Conservation (phyloP, 768 basidiomycete species). For the Cystoderma amianthinum region DNA sequence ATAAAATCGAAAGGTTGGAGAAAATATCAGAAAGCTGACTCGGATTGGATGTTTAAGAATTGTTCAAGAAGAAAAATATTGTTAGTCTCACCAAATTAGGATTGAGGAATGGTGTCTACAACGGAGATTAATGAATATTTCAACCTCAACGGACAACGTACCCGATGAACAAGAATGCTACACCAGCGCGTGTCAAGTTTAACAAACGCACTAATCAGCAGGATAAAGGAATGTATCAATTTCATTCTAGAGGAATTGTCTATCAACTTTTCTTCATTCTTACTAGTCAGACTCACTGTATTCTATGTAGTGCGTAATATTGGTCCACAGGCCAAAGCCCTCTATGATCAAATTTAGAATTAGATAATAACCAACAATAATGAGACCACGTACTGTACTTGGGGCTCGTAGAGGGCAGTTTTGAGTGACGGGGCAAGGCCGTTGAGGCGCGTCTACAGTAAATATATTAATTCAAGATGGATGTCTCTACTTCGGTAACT, state of each 20-base stretch:
- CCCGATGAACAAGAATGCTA: conserved; percentile 32
- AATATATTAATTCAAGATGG: not conserved
- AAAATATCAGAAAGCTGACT: conserved; percentile 35
- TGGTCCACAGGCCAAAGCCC: conserved; percentile 35
- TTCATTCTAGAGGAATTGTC: conserved; percentile 20
- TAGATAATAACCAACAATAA: too few relatives aligned
- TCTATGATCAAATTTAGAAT: conserved; percentile 10
- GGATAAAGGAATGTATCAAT: conserved; percentile 22
- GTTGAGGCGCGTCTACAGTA: conserved; percentile 26
- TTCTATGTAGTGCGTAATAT: conserved; percentile 22
- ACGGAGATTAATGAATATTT: not conserved
- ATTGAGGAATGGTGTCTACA: conserved; percentile 37
- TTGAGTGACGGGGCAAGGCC: conserved; percentile 26
- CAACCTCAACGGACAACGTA: conserved; percentile 9
- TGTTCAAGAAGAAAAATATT: not conserved
- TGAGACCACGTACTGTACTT: conserved; percentile 27
- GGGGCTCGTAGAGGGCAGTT: conserved; percentile 34
- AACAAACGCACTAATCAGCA: conserved; percentile 31
- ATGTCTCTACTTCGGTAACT: conserved; percentile 5
- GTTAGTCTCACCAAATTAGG: conserved; percentile 29
- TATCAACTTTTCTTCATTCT: too few relatives aligned
- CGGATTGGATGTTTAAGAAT: not conserved
- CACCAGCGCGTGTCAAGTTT: conserved; percentile 37
- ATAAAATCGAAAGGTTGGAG: conserved; percentile 29
- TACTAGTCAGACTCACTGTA: conserved; percentile 28